These are phyloP conservation scores for Pestalotiopsis sp. DNA, from an alignment of 2,329 filamentous ascomycete species.

Conservation along the genomic window DNA sequence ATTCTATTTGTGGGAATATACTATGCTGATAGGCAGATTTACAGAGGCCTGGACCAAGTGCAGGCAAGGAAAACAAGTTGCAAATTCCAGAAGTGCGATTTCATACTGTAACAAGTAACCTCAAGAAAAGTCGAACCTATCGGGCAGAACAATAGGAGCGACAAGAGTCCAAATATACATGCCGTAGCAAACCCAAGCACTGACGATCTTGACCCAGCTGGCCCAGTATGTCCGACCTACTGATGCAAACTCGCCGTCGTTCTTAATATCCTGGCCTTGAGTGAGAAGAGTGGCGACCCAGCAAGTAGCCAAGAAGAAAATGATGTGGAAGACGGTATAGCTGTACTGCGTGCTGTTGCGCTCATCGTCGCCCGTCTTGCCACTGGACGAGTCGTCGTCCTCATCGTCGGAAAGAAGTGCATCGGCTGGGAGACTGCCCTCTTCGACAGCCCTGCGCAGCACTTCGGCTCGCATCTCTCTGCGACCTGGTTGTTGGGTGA, in stretches of 20 bases:
- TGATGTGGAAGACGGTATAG: conserved; percentile 94
- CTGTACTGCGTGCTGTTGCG: conserved; percentile 90
- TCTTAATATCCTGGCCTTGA: conserved; percentile 55
- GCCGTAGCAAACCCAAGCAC: conserved; percentile 93
- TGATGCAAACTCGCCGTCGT: conserved; percentile 80
- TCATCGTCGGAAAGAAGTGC: conserved; percentile 77
- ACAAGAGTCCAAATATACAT: conserved; percentile 94
- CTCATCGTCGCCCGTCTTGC: conserved; percentile 81
- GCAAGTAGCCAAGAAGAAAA: conserved; percentile 93
- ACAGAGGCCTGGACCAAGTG: not conserved
- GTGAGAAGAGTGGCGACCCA: conserved; percentile 94
- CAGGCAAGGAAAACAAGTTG: not conserved
- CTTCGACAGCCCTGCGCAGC: conserved; percentile 87
- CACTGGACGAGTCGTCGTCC: conserved; percentile 62
- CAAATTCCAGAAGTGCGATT: not conserved
- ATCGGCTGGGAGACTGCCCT: conserved; percentile 88
- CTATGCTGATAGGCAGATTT: not conserved
- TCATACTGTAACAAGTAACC: not conserved
- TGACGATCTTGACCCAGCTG: conserved; percentile 98
- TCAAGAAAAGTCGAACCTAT: conserved; percentile 72
- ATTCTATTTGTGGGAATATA: not conserved
- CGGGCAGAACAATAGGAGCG: conserved; percentile 82
- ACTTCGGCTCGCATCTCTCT: conserved; percentile 93
- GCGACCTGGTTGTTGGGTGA: conserved; percentile 82
- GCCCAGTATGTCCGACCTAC: conserved; percentile 96